Conservation (phyloP, 768 basidiomycete species). For the Hirschioporus abietinus region DNA sequence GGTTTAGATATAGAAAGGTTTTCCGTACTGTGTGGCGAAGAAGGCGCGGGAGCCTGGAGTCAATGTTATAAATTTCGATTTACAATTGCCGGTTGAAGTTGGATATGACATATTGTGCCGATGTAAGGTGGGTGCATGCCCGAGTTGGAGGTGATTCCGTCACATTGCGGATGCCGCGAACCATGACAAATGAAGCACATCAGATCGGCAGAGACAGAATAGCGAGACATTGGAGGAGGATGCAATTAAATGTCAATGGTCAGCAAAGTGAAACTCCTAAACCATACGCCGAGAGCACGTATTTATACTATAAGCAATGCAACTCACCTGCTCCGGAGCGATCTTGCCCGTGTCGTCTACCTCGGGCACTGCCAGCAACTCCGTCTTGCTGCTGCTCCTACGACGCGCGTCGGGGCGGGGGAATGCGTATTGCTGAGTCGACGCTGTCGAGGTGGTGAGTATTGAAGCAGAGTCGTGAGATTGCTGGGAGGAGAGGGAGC, state of each 20-base stretch:
- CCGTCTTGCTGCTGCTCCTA: slow-evolving; percentile 1
- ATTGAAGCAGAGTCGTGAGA: not conserved
- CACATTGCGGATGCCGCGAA: not conserved
- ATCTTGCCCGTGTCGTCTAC: slow-evolving; percentile 5
- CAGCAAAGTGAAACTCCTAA: not conserved
- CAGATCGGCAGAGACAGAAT: not conserved
- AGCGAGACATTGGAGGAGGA: not conserved
- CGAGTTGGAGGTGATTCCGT: not conserved
- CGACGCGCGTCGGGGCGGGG: slow-evolving; percentile 1
- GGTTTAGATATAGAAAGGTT: not conserved
- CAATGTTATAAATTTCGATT: not conserved
- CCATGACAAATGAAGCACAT: not conserved
- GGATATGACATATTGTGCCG: not conserved
- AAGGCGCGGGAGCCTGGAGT: not conserved
- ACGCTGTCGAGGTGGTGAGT: not conserved
- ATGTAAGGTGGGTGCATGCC: not conserved
- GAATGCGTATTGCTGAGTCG: not conserved
- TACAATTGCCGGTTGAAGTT: not conserved
- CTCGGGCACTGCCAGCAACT: not conserved
- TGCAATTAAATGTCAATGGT: not conserved
- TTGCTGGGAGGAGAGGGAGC: not conserved
- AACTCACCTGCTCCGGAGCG: slow-evolving; percentile 3
- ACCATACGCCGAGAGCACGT: not conserved
- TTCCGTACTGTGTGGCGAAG: not conserved
- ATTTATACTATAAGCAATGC: not conserved